These are phyloP conservation scores for Calonectria montana DNA, from an alignment of 2,329 filamentous ascomycete species.

Conservation along the genomic window DNA sequence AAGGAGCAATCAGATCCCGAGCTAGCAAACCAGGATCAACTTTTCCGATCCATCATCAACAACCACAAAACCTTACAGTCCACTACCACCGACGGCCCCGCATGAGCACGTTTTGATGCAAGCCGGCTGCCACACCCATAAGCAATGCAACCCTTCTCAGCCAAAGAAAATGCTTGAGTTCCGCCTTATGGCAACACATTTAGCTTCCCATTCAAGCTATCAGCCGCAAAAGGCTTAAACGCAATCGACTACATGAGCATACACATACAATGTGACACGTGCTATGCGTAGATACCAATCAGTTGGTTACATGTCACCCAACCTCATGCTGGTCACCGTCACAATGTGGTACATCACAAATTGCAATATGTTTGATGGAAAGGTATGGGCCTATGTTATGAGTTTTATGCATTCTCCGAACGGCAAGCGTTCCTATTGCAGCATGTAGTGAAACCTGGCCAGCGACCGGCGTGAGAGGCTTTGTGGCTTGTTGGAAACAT, in stretches of 20 bases:
- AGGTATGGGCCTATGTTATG: neutral
- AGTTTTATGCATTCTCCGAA: neutral
- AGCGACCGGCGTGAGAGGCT: slow-evolving; percentile 7
- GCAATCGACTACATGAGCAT: slow-evolving; percentile 20
- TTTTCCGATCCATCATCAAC: slow-evolving; percentile 58
- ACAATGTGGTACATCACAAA: neutral
- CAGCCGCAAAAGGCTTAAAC: slow-evolving; percentile 34
- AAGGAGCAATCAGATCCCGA: slow-evolving; percentile 30
- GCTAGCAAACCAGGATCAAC: slow-evolving; percentile 53
- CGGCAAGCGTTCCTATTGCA: neutral
- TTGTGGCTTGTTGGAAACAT: slow-evolving; percentile 1
- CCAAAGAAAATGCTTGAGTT: neutral
- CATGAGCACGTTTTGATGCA: slow-evolving; percentile 22
- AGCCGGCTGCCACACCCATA: slow-evolving; percentile 10
- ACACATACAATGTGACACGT: slow-evolving; percentile 28
- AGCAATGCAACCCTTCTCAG: slow-evolving; percentile 22
- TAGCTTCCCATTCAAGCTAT: slow-evolving; percentile 26
- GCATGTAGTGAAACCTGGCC: neutral
- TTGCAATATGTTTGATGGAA: neutral
- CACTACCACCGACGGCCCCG: slow-evolving; percentile 22
- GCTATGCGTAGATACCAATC: neutral
- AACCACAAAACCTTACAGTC: slow-evolving; percentile 49
- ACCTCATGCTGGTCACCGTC: neutral
- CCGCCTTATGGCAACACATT: slow-evolving; percentile 28
- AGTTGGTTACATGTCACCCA: neutral